phyloP scores from a whole-genome alignment of 2,329 filamentous ascomycete species.

The Eutypa lata region DNA sequence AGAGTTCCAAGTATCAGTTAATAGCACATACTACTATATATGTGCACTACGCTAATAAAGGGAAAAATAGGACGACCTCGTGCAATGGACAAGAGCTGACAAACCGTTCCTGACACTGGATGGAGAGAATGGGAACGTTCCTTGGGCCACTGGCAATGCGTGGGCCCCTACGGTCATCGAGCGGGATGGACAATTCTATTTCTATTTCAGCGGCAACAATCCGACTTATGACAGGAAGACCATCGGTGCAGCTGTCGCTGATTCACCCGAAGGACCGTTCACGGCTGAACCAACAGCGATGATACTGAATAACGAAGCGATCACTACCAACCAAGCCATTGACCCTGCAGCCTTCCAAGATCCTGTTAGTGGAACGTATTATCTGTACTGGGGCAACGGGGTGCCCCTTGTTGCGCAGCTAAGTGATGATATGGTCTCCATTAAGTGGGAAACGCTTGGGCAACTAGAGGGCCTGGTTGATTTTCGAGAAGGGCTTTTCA shows the following conservation, averaged over 20 bases:
- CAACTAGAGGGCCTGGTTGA: constrained; percentile 34
- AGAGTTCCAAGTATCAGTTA: neutral
- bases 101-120: constrained; percentile 43
- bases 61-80: constrained; percentile 30
- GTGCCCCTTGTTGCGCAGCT: constrained; percentile 39
- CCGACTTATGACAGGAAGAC: constrained; percentile 55
- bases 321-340: constrained; percentile 44
- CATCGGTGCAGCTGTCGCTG: constrained; percentile 58
- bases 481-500: constrained; percentile 42
- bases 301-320: constrained; percentile 47
- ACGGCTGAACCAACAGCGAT: constrained; percentile 51
- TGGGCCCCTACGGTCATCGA: constrained; percentile 64
- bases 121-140: constrained; percentile 49
- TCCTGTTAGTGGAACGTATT: constrained; percentile 53
- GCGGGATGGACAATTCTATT: constrained; percentile 60
- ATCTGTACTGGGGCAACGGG: constrained; percentile 60
- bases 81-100: constrained; percentile 37
- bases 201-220: constrained; percentile 56
- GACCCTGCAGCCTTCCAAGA: constrained; percentile 62
- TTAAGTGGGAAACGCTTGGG: constrained; percentile 34
- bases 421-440: constrained; percentile 42
- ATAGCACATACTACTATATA: neutral
- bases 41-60: neutral
- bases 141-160: constrained; percentile 64
- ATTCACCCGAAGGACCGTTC: constrained; percentile 59